phyloP scores from a whole-genome alignment of 2,329 filamentous ascomycete species.

The Ilyonectria sp. region DNA sequence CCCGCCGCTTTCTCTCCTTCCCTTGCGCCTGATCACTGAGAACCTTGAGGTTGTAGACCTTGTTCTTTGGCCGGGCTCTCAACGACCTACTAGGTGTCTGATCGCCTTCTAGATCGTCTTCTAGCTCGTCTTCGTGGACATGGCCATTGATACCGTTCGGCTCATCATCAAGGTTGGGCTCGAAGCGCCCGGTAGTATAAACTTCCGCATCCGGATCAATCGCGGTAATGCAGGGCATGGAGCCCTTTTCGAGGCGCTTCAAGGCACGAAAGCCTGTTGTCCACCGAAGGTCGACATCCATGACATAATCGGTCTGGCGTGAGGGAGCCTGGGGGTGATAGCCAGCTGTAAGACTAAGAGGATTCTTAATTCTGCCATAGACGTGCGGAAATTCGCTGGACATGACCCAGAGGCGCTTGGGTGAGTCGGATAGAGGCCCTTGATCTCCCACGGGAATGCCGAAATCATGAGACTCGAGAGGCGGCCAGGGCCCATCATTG shows the following conservation, averaged over 20 bases:
- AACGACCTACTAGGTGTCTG: slow-evolving; percentile 67
- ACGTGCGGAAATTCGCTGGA: slow-evolving; percentile 59
- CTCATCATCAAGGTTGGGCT: slow-evolving; percentile 39
- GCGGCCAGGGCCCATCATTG: slow-evolving; percentile 67
- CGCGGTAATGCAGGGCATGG: slow-evolving; percentile 62
- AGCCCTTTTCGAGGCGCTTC: slow-evolving; percentile 56
- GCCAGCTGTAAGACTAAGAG: slow-evolving; percentile 49
- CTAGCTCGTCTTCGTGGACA: slow-evolving; percentile 55
- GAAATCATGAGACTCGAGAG: slow-evolving; percentile 58
- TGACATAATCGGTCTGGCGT: slow-evolving; percentile 60
- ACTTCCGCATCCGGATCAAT: slow-evolving; percentile 53
- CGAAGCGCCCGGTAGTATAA: slow-evolving; percentile 44
- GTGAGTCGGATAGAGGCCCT: slow-evolving; percentile 36
- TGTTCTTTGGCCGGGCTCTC: slow-evolving; percentile 62
- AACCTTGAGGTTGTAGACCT: slow-evolving; percentile 73
- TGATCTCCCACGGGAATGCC: slow-evolving; percentile 44
- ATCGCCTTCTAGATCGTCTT: slow-evolving; percentile 63
- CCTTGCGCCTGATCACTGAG: slow-evolving; percentile 72
- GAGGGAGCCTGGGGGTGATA: slow-evolving; percentile 43
- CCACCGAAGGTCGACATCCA: slow-evolving; percentile 66
- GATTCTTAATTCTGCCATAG: slow-evolving; percentile 58
- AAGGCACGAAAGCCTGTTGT: slow-evolving; percentile 57
- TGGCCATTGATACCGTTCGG: slow-evolving; percentile 37
- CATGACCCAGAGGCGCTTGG: slow-evolving; percentile 56
- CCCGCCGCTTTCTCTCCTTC: slow-evolving; percentile 62